Evolutionary conservation across 441 rosid species (phyloP).

Genomic region (Populus hybrid): DNA sequence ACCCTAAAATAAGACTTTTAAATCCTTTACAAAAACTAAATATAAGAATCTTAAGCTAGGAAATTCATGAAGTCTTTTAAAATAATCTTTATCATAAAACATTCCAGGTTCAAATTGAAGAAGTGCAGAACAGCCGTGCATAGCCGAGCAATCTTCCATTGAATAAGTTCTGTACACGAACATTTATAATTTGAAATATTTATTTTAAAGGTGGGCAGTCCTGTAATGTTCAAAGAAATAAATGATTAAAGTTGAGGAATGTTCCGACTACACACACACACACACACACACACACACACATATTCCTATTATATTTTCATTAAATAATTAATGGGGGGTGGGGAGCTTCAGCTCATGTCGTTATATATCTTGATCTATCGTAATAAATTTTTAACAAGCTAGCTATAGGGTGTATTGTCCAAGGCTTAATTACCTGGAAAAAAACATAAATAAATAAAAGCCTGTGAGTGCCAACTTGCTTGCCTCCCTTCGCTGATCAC

Average conservation of each 20-base stretch:
- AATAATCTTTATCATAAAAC: too few relatives aligned
- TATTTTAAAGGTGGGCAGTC: too few relatives aligned
- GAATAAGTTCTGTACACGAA: too few relatives aligned
- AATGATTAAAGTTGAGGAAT: slow-evolving; percentile 2
- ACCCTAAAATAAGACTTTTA: too few relatives aligned
- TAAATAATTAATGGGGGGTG: not conserved
- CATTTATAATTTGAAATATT: too few relatives aligned
- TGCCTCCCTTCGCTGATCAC: not conserved
- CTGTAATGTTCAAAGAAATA: slow-evolving; percentile 8
- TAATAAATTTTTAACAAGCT: not conserved
- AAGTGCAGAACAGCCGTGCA: too few relatives aligned
- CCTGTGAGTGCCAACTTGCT: not conserved
- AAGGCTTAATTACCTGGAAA: not conserved
- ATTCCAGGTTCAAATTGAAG: too few relatives aligned
- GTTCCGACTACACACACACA: not conserved
- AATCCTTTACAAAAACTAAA: too few relatives aligned
- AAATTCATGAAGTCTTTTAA: too few relatives aligned
- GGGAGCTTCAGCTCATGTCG: not conserved
- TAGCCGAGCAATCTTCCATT: too few relatives aligned
- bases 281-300: not conserved
- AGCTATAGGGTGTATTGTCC: not conserved
- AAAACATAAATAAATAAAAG: not conserved
- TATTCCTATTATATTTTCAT: not conserved
- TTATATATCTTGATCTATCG: not conserved
- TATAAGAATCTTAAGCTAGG: too few relatives aligned